These are phyloP conservation scores for Catharanthus roseus DNA, from an alignment of 257 asterid genomes.

Conservation along the genomic window DNA sequence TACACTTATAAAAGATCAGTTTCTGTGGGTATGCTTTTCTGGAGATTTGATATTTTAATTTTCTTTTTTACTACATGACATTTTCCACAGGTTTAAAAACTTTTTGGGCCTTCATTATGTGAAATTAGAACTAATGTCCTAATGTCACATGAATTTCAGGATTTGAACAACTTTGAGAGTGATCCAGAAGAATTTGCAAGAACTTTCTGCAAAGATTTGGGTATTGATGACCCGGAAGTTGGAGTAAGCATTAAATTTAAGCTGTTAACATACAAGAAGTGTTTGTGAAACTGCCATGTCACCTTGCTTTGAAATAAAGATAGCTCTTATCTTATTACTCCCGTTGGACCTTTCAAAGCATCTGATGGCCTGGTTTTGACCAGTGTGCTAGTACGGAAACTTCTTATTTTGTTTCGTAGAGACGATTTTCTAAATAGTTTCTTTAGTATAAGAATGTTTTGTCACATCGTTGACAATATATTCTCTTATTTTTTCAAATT, in stretches of 20 bases:
- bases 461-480: neutral
- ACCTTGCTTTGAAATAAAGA: neutral
- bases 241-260: conserved; percentile 56
- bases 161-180: conserved; percentile 94
- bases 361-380: neutral
- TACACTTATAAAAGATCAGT: conserved; percentile 84
- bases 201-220: conserved; percentile 83
- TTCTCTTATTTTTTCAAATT: neutral
- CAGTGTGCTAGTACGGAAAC: neutral
- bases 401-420: neutral
- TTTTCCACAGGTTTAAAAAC: neutral
- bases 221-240: conserved; percentile 94
- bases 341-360: no score
- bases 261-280: neutral
- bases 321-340: neutral
- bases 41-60: conserved; percentile 14
- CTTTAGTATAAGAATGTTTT: neutral
- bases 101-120: neutral
- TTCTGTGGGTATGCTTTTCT: conserved; percentile 70
- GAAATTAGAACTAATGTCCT: neutral
- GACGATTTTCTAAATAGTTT: neutral
- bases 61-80: neutral
- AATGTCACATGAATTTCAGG: conserved; percentile 46
- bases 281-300: neutral
- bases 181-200: conserved; percentile 98